Base-by-base conservation (phyloP, 1,139 yeast genomes). In the Yamadazyma epiphylla region DNA sequence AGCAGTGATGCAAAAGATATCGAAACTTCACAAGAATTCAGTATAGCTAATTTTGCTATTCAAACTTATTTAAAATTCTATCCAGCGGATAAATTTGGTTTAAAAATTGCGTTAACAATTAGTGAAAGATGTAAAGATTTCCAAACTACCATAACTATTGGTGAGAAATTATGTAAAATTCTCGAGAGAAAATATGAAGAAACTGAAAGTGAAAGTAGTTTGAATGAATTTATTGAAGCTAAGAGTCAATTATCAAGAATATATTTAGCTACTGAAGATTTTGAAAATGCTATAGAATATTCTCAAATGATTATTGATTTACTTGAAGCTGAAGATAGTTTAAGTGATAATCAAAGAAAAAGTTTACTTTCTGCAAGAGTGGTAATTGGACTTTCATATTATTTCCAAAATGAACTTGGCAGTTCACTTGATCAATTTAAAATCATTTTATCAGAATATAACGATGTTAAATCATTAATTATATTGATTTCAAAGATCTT, bases 401-500 rank as follows among this genome's bases (percentile, higher is more conserved):
- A 79, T 58, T 86, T 84, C 57, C 51, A 61, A 25, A 70, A 69
- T 15, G 71, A 78, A 21, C 77, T 81, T 49, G 81, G 76, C 33
- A 69, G 66, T 7, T 77, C 96, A 0, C 56, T 91, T 32, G 76
- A 70, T 4, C 79, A 80, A 47, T 79, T 89, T 48, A 78, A 75
- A 39, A 54, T 61, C 22, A 76, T 91, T 7, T 58, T 87, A 32
- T 70, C 43, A 10, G 37, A 45, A 7, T 48, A 70, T 32, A 58
- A 65, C 12, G 72, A 78, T 13, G 75, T 81, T 3, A 49, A 28
- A 68, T 70, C 80, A 38, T 67, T 87, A n/a, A 77, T 86, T 10
- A 74, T 82, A 5, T 59, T 91, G 23, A 70, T 86, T 16, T 77
- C 94, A 0, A 95, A 87, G 48, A 81, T 88, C 1, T 65, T 91